Evolutionary conservation across 1,139 yeast genomes (phyloP).

Genomic region (Zhuliangozyma blackwelliae): DNA sequence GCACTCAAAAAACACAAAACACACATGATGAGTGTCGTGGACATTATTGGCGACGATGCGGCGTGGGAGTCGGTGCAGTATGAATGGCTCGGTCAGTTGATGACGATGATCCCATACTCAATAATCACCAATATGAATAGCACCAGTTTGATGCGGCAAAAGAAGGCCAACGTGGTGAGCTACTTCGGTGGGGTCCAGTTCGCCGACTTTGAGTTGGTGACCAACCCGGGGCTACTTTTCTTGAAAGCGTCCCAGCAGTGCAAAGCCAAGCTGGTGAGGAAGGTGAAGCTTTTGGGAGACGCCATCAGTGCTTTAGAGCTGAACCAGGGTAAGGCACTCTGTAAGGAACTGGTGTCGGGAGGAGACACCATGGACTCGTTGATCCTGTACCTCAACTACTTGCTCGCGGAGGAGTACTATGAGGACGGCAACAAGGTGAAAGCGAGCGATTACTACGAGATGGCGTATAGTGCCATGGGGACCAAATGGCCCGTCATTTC

Average conservation of each 20-base stretch:
- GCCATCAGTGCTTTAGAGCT: constrained; percentile 24
- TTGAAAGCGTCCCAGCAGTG: constrained; percentile 19
- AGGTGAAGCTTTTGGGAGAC: constrained; percentile 27
- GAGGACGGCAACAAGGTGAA: constrained; percentile 2
- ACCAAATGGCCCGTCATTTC: constrained; percentile 8
- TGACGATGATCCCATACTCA: constrained; percentile 40
- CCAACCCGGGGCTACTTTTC: constrained; percentile 27
- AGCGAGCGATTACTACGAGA: constrained; percentile 10
- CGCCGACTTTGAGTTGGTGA: constrained; percentile 20
- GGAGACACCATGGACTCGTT: constrained; percentile 7
- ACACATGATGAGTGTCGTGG: constrained; percentile 48
- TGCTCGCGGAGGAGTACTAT: constrained; percentile 45
- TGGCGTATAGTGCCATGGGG: constrained; percentile 7
- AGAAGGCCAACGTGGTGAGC: constrained; percentile 8
- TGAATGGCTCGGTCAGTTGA: constrained; percentile 57
- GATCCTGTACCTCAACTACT: constrained; percentile 35
- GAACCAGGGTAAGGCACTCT: constrained; percentile 6
- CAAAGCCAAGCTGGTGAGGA: constrained; percentile 1
- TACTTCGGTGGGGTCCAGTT: constrained; percentile 36
- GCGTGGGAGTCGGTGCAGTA: constrained; percentile 44
- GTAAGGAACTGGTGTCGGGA: constrained; percentile 6
- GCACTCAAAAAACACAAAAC: constrained; percentile 62
- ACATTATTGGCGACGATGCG: constrained; percentile 12
- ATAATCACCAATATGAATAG: constrained; percentile 28
- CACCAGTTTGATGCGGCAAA: constrained; percentile 7